Evolutionary conservation across 768 basidiomycete species (phyloP).

Genomic region (Tulasnella sp.): DNA sequence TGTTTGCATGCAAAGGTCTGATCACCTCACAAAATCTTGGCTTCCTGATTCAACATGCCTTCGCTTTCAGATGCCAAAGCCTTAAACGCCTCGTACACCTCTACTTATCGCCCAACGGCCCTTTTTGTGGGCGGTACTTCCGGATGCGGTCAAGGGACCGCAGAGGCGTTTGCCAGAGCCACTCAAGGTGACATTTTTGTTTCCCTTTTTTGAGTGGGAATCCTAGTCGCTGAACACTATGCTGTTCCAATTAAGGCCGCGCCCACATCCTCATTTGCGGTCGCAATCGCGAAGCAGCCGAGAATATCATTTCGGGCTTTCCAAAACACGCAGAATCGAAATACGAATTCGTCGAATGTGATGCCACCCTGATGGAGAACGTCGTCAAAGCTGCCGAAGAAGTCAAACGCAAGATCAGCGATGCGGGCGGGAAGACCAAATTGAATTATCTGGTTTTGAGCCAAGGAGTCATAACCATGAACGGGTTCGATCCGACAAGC

Average conservation of each 20-base stretch:
- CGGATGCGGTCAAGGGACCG: constrained; percentile 35
- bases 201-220: too few species aligned
- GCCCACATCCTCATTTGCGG: constrained; percentile 39
- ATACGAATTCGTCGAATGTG: constrained; percentile 44
- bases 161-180: constrained; percentile 34
- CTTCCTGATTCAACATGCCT: neutral
- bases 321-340: constrained; percentile 34
- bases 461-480: constrained; percentile 34
- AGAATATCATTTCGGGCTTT: constrained; percentile 37
- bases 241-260: neutral
- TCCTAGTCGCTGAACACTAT: neutral
- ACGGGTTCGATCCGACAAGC: constrained; percentile 31
- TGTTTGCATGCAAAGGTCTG: neutral
- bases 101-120: constrained; percentile 34
- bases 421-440: neutral
- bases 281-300: constrained; percentile 37
- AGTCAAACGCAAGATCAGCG: constrained; percentile 7
- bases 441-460: constrained; percentile 35
- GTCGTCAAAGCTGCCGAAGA: constrained; percentile 15
- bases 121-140: constrained; percentile 37
- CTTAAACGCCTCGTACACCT: constrained; percentile 23
- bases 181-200: constrained; percentile 24
- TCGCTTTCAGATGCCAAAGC: constrained; percentile 28
- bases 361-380: constrained; percentile 40
- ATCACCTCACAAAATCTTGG: neutral